Evolutionary conservation across 345 rosid species (phyloP), one percentile per base, ranked within the genome.

Genomic region (Citrus medica): DNA sequence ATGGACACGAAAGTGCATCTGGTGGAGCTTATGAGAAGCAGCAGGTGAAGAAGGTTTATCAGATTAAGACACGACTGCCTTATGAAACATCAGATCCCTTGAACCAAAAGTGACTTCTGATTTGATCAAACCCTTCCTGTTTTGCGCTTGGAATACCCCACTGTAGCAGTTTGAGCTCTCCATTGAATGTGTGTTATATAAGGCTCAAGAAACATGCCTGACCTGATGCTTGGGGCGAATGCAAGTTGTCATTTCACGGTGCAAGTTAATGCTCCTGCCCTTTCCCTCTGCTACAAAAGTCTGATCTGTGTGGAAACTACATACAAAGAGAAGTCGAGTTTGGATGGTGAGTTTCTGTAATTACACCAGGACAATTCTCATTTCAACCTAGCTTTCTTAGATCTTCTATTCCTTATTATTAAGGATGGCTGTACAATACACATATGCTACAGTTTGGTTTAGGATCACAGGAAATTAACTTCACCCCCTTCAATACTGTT

Each of bases 21-120:
- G 78, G 82, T 73, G 89, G 82, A 74, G 78, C 71, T 67, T 82
- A 84, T 74, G 91, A 89, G 69, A 91, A 86, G 83, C 85, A 81
- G 60, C 86, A 81, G 42, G 83, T 72, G 80, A 90, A 86, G 86
- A 86, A 77, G 87, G 82, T 87, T 80, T 88, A 90, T 84, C 96
- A 87, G 85, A 79, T 83, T 42, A 90, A 91, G 93, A 70, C 81
- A 33, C 79, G 40, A 32, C 75, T 59, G 76, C 46, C 84, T 22
- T 83, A 75, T 42, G 88, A 80, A 79, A 30, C 74, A 64, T 64
- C 83, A 5, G 79, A 76, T 79, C 65, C 75, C 14, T 78, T 71
- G 38, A 85, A 83, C 79, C 76, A 68, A 62, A 73, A 73, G 17
- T 76, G 33, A 79, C 13, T 16, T 51, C 24, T 32, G 78, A 71